Base-by-base conservation (phyloP, 495 filamentous ascomycete genomes). In the Staphylotrichum longicolle region DNA sequence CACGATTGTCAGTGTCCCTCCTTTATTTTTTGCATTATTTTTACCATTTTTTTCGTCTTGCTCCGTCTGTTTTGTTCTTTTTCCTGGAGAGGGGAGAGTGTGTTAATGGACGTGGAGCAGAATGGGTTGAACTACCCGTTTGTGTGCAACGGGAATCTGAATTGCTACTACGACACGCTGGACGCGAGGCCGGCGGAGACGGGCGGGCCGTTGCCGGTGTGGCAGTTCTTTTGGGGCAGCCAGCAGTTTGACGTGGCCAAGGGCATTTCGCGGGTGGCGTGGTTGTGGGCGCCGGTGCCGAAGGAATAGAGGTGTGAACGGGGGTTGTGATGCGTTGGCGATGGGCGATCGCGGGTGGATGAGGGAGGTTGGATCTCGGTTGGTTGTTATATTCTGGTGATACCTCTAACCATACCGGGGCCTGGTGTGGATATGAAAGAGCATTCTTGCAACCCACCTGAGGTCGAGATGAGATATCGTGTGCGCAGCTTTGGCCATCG, bases 171-270 rank as follows among this genome's bases (percentile, higher is more conserved):
- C 45, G 74, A 76, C 46, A 63, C 20, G 20, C 20, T 72, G 33
- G 11, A 11, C 4, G 66, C 66, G 57, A 20, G 30, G 37, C 27
- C 57, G 27, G 66, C 69, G 12, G 12, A 11, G 6, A 53, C 60
- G 3, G 46, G 35, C 0, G 48, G 51, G 5, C 32, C 35, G n/a
- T 32, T 63, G 20, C 66, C 72, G 7, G 67, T 72, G 3, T 76
- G 74, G 74, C 63, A 68, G 53, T 76, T 57, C 57, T 56, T 65
- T 15, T 76, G 72, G 72, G 74, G 74, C 3, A 60, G 61, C 41
- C 48, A 66, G n/a, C 69, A 76, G 68, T 37, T 47, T 56, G 55
- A 41, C 0, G 56, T 72, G 35, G 62, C 71, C 39, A 50, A 64
- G 7, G 74, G 3, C 72, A 75, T 52, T 52, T 54, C 66, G 12